A percentile compares a stretch with the other conserved stretches of the same genome.
Conservation (phyloP, 2,329 filamentous ascomycete species). For the Monosporascus sp. region DNA sequence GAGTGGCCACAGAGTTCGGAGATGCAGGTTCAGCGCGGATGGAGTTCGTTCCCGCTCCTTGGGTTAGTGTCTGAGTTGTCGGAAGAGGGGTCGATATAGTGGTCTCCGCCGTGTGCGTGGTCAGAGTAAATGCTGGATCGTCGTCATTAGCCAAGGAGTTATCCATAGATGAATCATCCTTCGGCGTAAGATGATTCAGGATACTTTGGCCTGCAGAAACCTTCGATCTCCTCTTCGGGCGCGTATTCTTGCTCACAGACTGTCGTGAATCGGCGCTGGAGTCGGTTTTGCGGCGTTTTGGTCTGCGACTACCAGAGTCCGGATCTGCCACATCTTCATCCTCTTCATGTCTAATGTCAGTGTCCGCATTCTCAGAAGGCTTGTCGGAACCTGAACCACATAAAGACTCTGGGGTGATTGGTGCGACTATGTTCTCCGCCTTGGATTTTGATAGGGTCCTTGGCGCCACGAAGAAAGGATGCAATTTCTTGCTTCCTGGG, state of each 20-base stretch:
- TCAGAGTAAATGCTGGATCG: background rate
- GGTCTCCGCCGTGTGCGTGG: background rate
- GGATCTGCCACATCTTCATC: constrained; percentile 9
- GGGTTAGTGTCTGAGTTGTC: background rate
- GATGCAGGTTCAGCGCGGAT: background rate
- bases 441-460: constrained; percentile 11
- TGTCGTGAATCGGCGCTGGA: constrained; percentile 16
- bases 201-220: constrained; percentile 12
- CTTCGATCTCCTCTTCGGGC: constrained; percentile 9
- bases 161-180: background rate
- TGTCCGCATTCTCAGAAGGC: constrained; percentile 5
- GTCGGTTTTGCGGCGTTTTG: constrained; percentile 40
- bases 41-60: background rate
- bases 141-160: background rate
- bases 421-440: constrained; percentile 9
- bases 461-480: constrained; percentile 46
- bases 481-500: constrained; percentile 38
- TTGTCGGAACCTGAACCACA: constrained; percentile 23
- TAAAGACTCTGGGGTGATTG: constrained; percentile 26
- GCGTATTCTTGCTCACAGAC: constrained; percentile 1
- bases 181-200: constrained; percentile 9
- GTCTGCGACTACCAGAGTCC: constrained; percentile 22
- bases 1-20: background rate
- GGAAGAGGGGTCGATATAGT: background rate
- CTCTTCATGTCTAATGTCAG: constrained; percentile 17